A percentile compares a stretch with the other conserved stretches of the same genome.
These are phyloP conservation scores for Acer negundo DNA, from an alignment of 345 rosid species.

Conservation along the genomic window DNA sequence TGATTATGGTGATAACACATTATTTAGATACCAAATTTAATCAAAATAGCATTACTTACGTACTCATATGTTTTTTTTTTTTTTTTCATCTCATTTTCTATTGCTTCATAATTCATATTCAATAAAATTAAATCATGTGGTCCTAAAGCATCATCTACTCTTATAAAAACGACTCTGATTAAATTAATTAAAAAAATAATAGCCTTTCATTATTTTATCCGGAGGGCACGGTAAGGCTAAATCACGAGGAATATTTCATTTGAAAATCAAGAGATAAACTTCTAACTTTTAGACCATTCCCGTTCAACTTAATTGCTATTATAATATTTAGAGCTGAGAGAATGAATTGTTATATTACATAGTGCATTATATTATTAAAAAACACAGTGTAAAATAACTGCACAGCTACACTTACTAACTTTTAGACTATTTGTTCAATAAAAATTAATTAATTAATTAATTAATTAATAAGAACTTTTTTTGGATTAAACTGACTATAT, in stretches of 20 bases:
- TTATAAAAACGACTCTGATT: no score
- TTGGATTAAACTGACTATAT: no score
- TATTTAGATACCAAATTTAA: no score
- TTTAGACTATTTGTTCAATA: background rate
- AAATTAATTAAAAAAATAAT: no score
- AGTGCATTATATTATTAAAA: background rate
- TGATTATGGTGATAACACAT: no score
- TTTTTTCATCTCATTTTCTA: no score
- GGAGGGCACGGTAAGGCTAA: constrained; percentile 7
- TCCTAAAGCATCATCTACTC: background rate
- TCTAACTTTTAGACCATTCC: background rate
- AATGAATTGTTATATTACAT: no score
- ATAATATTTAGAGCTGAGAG: no score
- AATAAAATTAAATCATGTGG: background rate
- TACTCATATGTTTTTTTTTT: no score
- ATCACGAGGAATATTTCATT: background rate
- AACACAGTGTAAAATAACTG: background rate
- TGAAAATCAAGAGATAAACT: background rate
- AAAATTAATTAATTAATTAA: background rate
- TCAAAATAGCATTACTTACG: no score
- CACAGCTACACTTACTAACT: background rate
- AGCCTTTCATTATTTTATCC: background rate
- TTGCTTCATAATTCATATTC: no score
- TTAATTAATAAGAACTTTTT: no score
- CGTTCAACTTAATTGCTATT: background rate